These are phyloP conservation scores for Colletotrichum somersetense DNA, from an alignment of 2,329 filamentous ascomycete species.

Conservation along the genomic window DNA sequence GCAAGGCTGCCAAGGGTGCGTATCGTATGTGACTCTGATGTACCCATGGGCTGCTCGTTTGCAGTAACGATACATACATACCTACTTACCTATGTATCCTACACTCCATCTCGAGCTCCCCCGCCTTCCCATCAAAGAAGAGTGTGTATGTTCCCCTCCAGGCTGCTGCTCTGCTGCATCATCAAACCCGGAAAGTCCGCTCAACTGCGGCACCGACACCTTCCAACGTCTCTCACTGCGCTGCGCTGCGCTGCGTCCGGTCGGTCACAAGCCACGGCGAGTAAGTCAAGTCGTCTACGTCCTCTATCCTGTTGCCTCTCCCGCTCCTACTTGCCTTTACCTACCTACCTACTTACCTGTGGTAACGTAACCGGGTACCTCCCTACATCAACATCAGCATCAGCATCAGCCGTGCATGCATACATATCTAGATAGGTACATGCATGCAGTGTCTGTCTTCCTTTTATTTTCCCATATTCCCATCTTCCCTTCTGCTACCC, in stretches of 20 bases:
- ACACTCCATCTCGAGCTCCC: not conserved
- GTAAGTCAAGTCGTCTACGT: slow-evolving; percentile 15
- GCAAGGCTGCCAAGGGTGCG: slow-evolving; percentile 39
- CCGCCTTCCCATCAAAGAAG: slow-evolving; percentile 28
- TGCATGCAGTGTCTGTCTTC: not conserved
- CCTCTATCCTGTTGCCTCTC: slow-evolving; percentile 16
- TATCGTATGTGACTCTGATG: slow-evolving; percentile 10
- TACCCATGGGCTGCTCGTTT: not conserved
- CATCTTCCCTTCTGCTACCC: not conserved
- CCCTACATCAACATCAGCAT: not conserved
- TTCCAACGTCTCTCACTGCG: not conserved
- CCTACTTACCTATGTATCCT: too few species aligned
- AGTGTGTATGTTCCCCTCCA: slow-evolving; percentile 9
- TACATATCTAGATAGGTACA: not conserved
- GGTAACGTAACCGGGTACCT: not conserved
- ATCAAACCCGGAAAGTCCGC: slow-evolving; percentile 19
- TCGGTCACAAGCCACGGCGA: not conserved
- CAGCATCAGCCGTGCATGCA: not conserved
- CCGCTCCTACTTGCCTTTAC: not conserved
- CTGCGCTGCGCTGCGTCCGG: not conserved
- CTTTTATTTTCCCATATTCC: not conserved
- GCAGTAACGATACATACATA: not conserved
- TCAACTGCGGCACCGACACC: not conserved
- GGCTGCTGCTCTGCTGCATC: slow-evolving; percentile 39
- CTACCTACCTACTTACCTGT: not conserved